Conservation (phyloP, 805 yeast species). For the Millerago galiae region DNA sequence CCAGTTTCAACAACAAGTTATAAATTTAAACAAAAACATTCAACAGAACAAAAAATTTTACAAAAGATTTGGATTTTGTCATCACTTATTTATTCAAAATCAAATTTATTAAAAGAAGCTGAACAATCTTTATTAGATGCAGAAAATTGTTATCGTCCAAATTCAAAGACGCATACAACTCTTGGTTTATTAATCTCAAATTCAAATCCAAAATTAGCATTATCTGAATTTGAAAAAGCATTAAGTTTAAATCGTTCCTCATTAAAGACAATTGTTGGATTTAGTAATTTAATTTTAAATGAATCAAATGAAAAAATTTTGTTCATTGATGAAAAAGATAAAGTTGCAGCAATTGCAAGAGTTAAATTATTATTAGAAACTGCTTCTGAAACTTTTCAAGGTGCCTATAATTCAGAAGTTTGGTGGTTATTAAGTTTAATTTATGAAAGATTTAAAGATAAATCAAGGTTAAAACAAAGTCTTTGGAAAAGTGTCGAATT, state of each 20-base stretch:
- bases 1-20: constrained; percentile 1
- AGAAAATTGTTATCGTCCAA: constrained; percentile 39
- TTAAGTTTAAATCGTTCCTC: constrained; percentile 9
- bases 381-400: constrained; percentile 32
- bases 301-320: constrained; percentile 7
- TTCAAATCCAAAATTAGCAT: constrained; percentile 33
- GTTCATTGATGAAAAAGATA: constrained; percentile 52
- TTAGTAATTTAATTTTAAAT: constrained; percentile 15
- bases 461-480: constrained; percentile 38
- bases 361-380: constrained; percentile 33
- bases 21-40: constrained; percentile 3
- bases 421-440: constrained; percentile 64
- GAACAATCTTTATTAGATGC: constrained; percentile 72
- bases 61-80: constrained; percentile 75
- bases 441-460: constrained; percentile 54
- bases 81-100: constrained; percentile 53
- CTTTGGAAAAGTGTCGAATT: constrained; percentile 61
- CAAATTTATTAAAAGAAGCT: constrained; percentile 51
- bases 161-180: constrained; percentile 41
- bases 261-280: constrained; percentile 16
- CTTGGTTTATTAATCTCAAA: constrained; percentile 34
- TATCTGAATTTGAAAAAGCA: constrained; percentile 57
- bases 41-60: constrained; percentile 33
- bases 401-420: constrained; percentile 46
- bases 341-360: constrained; percentile 47